Evolutionary conservation across 306 rosid genomes (phyloP).

Genomic region (Lotus japonicus): DNA sequence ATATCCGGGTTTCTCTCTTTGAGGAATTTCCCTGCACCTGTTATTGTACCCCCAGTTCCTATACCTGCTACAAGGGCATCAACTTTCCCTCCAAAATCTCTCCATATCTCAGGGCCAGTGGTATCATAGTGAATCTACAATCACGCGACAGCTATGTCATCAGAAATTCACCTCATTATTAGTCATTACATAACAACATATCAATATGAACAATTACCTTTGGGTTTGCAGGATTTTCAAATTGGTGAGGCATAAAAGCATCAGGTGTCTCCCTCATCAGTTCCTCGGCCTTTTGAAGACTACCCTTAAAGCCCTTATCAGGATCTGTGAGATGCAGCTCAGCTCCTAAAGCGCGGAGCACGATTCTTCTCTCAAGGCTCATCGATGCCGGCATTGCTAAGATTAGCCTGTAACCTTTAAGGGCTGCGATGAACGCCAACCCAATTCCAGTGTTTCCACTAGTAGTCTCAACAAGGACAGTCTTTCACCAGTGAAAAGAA

Average conservation of each 20-base stretch:
- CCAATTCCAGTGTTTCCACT: too few species aligned
- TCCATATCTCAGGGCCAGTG: conserved; percentile 84
- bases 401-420: conserved; percentile 52
- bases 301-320: conserved; percentile 37
- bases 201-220: conserved; percentile 22
- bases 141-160: neutral
- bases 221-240: conserved; percentile 65
- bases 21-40: conserved; percentile 65
- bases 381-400: conserved; percentile 47
- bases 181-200: neutral
- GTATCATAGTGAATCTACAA: conserved; percentile 69
- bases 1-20: conserved; percentile 61
- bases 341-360: conserved; percentile 62
- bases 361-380: conserved; percentile 62
- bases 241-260: conserved; percentile 42
- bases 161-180: neutral
- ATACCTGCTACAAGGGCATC: conserved; percentile 56
- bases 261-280: conserved; percentile 38
- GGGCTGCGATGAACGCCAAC: too few species aligned
- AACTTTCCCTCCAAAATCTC: conserved; percentile 58
- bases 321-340: conserved; percentile 56
- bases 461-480: conserved; percentile 42
- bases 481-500: conserved; percentile 27
- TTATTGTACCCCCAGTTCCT: conserved; percentile 68
- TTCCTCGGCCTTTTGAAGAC: conserved; percentile 43